phyloP scores from a whole-genome alignment of 306 rosid genomes.

The Malus fusca region DNA sequence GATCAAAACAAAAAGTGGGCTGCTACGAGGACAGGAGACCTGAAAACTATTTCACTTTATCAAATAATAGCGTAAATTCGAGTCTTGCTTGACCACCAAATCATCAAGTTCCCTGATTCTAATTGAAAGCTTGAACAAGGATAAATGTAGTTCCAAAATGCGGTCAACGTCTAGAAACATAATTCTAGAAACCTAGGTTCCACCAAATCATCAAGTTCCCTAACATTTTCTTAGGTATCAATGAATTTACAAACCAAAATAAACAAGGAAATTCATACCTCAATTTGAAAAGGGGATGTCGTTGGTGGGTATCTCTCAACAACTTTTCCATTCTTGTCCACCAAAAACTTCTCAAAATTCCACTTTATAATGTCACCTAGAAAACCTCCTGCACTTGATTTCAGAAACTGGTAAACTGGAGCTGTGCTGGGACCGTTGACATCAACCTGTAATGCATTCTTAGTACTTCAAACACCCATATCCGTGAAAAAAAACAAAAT shows the following conservation, averaged over 20 bases:
- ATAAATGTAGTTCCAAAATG: not conserved
- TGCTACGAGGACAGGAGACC: not conserved
- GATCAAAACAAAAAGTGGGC: not conserved
- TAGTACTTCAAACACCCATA: conserved; percentile 9
- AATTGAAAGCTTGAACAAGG: not conserved
- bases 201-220: not conserved
- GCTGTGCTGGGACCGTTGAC: conserved; percentile 94
- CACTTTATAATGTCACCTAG: conserved; percentile 82
- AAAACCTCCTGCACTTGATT: conserved; percentile 86
- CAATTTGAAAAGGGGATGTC: conserved; percentile 93
- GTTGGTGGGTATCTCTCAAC: conserved; percentile 89
- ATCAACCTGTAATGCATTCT: conserved; percentile 63
- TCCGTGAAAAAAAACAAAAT: not conserved
- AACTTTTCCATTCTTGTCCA: conserved; percentile 92
- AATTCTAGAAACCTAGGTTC: not conserved
- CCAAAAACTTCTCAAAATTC: conserved; percentile 97
- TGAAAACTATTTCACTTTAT: not conserved
- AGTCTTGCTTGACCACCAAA: not conserved
- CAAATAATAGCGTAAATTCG: not conserved
- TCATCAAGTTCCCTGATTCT: not conserved
- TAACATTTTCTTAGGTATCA: not conserved
- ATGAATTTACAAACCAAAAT: not conserved
- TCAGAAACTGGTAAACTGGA: conserved; percentile 88
- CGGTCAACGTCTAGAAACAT: not conserved
- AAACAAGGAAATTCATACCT: conserved; percentile 44